These are phyloP conservation scores for Thalassiosira livingstoniorum DNA, from an alignment of 352 stramenopile species.

Conservation along the genomic window DNA sequence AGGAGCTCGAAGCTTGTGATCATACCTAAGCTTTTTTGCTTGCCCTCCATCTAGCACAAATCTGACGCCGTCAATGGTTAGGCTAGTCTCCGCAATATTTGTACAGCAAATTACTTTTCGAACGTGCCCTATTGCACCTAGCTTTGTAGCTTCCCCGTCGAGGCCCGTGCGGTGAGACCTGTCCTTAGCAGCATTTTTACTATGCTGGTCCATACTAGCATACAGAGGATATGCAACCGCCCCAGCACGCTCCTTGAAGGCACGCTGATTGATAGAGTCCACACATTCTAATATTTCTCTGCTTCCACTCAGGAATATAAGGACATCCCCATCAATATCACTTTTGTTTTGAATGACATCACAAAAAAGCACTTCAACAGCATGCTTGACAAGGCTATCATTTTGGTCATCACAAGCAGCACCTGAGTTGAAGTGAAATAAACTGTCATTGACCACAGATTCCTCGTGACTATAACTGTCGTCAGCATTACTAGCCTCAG, in stretches of 20 bases:
- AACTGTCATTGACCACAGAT: too few relatives aligned
- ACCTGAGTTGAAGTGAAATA: not conserved
- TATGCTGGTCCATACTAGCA: slow-evolving; percentile 10
- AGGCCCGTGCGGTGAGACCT: not conserved
- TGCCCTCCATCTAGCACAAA: slow-evolving; percentile 84
- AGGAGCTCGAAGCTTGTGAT: slow-evolving; percentile 83
- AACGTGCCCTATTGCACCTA: not conserved
- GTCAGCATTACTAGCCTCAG: not conserved
- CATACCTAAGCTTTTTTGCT: slow-evolving; percentile 85
- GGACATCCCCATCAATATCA: not conserved
- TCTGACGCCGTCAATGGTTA: slow-evolving; percentile 94
- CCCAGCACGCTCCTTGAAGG: not conserved
- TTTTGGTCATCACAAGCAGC: not conserved
- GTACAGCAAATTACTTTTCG: slow-evolving; percentile 18
- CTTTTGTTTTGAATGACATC: not conserved
- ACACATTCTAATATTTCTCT: slow-evolving; percentile 16
- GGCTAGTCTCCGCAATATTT: slow-evolving; percentile 21
- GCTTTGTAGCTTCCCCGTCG: slow-evolving; percentile 4
- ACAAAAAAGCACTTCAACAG: slow-evolving; percentile 1
- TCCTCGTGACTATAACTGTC: not conserved
- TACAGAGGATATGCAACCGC: slow-evolving; percentile 17
- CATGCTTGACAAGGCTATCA: slow-evolving; percentile 7
- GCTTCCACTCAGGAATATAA: slow-evolving; percentile 20
- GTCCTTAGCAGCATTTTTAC: slow-evolving; percentile 14
- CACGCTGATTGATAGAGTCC: slow-evolving; percentile 5